phyloP scores from a whole-genome alignment of 176 grass and related monocot species.

The Triticum timopheevii region DNA sequence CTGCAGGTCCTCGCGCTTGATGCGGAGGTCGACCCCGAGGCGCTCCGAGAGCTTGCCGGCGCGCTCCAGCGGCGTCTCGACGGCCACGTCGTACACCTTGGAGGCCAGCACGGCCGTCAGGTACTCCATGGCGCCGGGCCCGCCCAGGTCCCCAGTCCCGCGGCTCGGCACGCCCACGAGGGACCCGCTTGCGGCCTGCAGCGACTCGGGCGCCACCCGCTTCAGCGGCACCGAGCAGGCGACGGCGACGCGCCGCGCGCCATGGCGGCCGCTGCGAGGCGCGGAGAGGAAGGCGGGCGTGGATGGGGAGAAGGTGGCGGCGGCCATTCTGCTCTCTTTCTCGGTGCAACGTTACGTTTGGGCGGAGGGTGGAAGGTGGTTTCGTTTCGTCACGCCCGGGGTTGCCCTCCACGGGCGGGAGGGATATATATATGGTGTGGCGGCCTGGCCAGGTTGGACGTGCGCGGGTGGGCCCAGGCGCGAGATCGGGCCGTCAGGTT shows the following conservation, averaged over 20 bases:
- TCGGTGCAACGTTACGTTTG: neutral
- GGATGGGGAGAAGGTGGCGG: neutral
- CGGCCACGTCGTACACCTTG: constrained; percentile 88
- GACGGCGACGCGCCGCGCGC: too few species aligned
- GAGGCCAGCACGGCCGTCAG: constrained; percentile 75
- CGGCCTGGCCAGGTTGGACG: too few species aligned
- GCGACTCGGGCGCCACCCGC: constrained; percentile 59
- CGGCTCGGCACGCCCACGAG: constrained; percentile 38
- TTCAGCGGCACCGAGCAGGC: constrained; percentile 7
- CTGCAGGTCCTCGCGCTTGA: constrained; percentile 97
- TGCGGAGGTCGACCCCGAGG: constrained; percentile 57
- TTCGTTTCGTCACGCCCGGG: neutral
- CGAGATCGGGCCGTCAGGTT: too few species aligned
- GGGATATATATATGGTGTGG: neutral
- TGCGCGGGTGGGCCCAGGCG: too few species aligned
- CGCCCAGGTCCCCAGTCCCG: neutral
- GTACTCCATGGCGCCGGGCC: constrained; percentile 83
- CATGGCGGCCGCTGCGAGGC: neutral
- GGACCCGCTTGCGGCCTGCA: constrained; percentile 69
- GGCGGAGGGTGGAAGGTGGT: neutral
- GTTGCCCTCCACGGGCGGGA: neutral
- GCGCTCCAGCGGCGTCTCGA: constrained; percentile 70
- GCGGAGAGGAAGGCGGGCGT: neutral
- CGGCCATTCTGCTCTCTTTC: constrained; percentile 23
- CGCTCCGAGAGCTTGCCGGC: constrained; percentile 75